A percentile compares a stretch with the other conserved stretches of the same genome.
Evolutionary conservation across 106 monocot genomes (phyloP).

Genomic region (Chionographis japonica): DNA sequence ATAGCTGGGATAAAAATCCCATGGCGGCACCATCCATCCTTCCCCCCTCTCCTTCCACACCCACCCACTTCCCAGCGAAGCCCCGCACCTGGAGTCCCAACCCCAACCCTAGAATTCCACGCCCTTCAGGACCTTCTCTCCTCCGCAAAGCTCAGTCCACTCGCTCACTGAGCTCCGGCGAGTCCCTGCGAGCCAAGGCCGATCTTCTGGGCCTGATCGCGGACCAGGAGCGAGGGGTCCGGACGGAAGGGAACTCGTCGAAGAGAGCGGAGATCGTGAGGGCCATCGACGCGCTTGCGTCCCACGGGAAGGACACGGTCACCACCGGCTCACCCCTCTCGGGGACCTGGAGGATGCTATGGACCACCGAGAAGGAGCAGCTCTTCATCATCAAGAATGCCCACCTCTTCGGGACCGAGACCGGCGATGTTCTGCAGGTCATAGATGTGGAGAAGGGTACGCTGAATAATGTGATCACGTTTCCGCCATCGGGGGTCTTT

Average conservation of each 20-base stretch:
- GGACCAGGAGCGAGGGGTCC: conserved; percentile 68
- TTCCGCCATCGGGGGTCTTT: conserved; percentile 86
- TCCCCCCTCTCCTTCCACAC: neutral
- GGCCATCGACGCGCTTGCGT: conserved; percentile 59
- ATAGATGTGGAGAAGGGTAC: conserved; percentile 60
- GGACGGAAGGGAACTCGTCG: conserved; percentile 46
- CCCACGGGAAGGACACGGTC: conserved; percentile 21
- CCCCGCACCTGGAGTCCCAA: neutral
- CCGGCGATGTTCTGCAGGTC: conserved; percentile 91
- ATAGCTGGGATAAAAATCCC: neutral
- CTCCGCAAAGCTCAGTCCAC: neutral
- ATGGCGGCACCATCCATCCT: conserved; percentile 4
- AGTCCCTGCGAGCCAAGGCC: conserved; percentile 39
- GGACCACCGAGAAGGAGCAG: conserved; percentile 99
- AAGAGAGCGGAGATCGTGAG: conserved; percentile 54
- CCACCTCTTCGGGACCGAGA: conserved; percentile 53
- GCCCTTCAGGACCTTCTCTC: neutral
- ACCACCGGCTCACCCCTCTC: conserved; percentile 67
- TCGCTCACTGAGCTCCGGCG: conserved; percentile 5
- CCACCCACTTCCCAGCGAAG: neutral
- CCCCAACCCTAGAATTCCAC: conserved; percentile 7
- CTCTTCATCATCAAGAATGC: conserved; percentile 86
- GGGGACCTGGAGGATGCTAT: conserved; percentile 88
- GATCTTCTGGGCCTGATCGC: conserved; percentile 68
- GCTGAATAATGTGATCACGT: conserved; percentile 93